phyloP scores from a whole-genome alignment of 768 basidiomycete genomes.

The Cystofilobasidium macerans region DNA sequence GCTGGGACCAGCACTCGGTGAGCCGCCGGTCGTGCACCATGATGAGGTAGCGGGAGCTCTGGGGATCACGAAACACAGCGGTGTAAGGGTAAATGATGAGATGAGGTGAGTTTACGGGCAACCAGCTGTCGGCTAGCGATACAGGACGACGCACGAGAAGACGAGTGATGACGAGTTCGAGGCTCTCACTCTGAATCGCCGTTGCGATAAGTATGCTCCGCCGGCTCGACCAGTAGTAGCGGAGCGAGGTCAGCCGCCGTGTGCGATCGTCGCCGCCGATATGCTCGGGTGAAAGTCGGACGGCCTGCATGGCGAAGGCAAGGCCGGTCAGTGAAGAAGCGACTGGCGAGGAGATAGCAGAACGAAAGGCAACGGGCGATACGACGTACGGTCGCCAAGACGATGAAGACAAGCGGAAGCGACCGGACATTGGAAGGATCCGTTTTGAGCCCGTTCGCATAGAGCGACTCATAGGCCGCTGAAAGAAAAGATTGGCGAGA shows the following conservation, averaged over 20 bases:
- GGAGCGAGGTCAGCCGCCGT: slow-evolving; percentile 64
- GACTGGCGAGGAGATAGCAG: not conserved
- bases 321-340: no score
- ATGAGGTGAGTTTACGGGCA: no score
- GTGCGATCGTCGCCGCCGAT: slow-evolving; percentile 68
- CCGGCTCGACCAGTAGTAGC: slow-evolving; percentile 92
- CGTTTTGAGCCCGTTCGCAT: slow-evolving; percentile 38
- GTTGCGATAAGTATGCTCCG: slow-evolving; percentile 80
- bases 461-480: slow-evolving; percentile 25
- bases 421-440: slow-evolving; percentile 58
- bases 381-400: slow-evolving; percentile 59
- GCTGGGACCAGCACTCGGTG: slow-evolving; percentile 81
- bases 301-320: slow-evolving; percentile 38
- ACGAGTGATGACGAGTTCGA: slow-evolving; percentile 86
- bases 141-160: slow-evolving; percentile 47
- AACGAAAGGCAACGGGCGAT: no score
- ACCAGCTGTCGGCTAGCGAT: no score
- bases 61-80: no score
- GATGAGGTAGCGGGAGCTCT: slow-evolving; percentile 59
- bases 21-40: slow-evolving; percentile 38
- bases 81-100: no score
- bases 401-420: slow-evolving; percentile 83
- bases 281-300: slow-evolving; percentile 70
- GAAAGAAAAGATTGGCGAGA: not conserved
- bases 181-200: slow-evolving; percentile 81